Evolutionary conservation across 768 basidiomycete genomes (phyloP).

Genomic region (Phaffia australis): DNA sequence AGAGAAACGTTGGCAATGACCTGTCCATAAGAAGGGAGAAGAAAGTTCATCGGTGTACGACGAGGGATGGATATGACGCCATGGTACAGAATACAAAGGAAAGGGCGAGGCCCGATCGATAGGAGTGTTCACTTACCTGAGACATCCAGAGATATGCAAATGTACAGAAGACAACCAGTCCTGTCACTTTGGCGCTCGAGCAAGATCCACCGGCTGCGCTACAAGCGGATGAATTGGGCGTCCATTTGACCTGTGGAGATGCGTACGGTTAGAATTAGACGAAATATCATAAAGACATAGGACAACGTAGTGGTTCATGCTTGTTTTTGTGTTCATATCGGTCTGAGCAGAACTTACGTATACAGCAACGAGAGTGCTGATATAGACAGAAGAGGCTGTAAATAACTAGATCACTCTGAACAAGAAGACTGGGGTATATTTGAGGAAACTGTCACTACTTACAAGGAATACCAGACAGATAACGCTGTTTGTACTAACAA

Average conservation of each 20-base stretch:
- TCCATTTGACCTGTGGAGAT: constrained; percentile 22
- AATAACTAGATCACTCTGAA: not conserved
- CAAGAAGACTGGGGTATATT: too few species aligned
- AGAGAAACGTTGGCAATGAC: constrained; percentile 68
- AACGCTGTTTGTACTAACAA: constrained; percentile 61
- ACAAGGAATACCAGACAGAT: constrained; percentile 45
- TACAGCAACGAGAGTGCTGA: constrained; percentile 59
- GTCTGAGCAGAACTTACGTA: constrained; percentile 56
- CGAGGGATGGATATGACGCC: too few species aligned
- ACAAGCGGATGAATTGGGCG: constrained; percentile 27
- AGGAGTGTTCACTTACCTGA: too few species aligned
- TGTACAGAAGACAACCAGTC: constrained; percentile 62
- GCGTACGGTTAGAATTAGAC: constrained; percentile 43
- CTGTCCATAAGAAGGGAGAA: constrained; percentile 38
- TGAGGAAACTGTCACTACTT: too few species aligned
- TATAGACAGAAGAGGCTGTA: constrained; percentile 21
- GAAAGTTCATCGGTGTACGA: too few species aligned
- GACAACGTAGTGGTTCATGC: too few species aligned
- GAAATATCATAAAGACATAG: not conserved
- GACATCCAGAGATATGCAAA: constrained; percentile 82
- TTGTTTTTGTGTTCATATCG: not conserved
- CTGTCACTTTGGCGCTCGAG: constrained; percentile 63
- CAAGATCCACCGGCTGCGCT: constrained; percentile 43
- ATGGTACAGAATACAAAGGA: too few species aligned
- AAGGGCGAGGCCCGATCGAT: too few species aligned